These are phyloP conservation scores for Colletotrichum sp. DNA, from an alignment of 2,329 filamentous ascomycete species.

Conservation along the genomic window DNA sequence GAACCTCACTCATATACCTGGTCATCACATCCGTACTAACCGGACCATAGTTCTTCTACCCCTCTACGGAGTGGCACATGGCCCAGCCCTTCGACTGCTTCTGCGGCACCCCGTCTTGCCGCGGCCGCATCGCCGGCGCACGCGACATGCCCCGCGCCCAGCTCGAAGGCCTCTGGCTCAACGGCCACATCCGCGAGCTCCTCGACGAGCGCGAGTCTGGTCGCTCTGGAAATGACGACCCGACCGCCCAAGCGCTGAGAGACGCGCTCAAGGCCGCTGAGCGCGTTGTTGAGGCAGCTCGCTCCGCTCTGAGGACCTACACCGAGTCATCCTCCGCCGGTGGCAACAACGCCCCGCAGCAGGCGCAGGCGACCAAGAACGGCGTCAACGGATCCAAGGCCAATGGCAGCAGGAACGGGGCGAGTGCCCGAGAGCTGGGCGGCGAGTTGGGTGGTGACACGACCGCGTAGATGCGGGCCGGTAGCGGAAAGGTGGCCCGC, in stretches of 20 bases:
- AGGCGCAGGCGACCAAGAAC: neutral
- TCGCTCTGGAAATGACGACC: slow-evolving; percentile 32
- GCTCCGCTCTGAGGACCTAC: slow-evolving; percentile 47
- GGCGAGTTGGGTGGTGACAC: slow-evolving; percentile 70
- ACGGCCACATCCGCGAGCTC: slow-evolving; percentile 63
- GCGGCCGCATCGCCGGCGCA: slow-evolving; percentile 67
- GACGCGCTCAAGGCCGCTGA: slow-evolving; percentile 51
- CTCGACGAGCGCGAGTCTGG: slow-evolving; percentile 44
- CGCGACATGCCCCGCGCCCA: slow-evolving; percentile 59
- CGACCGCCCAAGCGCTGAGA: slow-evolving; percentile 45
- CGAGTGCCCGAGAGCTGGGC: slow-evolving; percentile 49
- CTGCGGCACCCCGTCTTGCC: slow-evolving; percentile 62
- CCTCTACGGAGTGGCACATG: slow-evolving; percentile 78
- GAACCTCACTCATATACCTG: neutral
- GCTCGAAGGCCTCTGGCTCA: slow-evolving; percentile 65
- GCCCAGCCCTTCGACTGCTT: slow-evolving; percentile 72
- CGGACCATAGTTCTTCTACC: slow-evolving; percentile 68
- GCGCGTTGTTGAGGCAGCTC: slow-evolving; percentile 50
- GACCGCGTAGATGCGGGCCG: neutral
- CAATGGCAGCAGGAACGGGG: slow-evolving; percentile 15
- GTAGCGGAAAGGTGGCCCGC: neutral
- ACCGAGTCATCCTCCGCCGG: slow-evolving; percentile 25
- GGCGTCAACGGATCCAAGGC: slow-evolving; percentile 15
- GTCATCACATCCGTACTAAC: neutral
- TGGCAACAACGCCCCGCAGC: slow-evolving; percentile 16